A percentile compares a stretch with the other conserved stretches of the same genome.
Evolutionary conservation across 1,139 yeast species (phyloP).

Genomic region (Pichia sp.): DNA sequence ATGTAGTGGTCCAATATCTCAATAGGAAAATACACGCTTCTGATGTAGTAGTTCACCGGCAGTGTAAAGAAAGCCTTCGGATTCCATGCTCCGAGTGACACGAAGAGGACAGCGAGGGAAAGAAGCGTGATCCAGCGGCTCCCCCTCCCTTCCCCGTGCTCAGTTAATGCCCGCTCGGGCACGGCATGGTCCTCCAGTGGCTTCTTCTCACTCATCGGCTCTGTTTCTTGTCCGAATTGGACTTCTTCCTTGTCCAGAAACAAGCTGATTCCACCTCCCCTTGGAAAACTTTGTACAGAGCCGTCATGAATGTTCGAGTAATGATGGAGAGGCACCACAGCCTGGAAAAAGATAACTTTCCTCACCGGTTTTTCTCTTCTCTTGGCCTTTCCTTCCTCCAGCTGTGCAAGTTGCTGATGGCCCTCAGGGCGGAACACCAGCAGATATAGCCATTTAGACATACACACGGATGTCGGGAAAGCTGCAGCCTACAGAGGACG

Average conservation of each 20-base stretch:
- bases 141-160: neutral
- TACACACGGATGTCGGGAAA: slow-evolving; percentile 26
- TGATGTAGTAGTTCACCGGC: slow-evolving; percentile 7
- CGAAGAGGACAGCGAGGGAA: neutral
- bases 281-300: neutral
- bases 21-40: slow-evolving; percentile 15
- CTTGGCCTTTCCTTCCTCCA: neutral
- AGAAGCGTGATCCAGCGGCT: neutral
- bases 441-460: neutral
- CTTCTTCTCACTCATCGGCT: neutral
- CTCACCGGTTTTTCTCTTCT: neutral
- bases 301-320: neutral
- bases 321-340: neutral
- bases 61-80: neutral
- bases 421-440: neutral
- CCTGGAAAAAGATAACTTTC: neutral
- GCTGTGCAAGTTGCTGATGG: too few species aligned
- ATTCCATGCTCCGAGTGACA: neutral
- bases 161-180: neutral
- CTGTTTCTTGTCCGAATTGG: too few species aligned
- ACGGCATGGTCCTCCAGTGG: neutral
- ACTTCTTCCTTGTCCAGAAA: too few species aligned
- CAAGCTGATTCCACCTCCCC: too few species aligned
- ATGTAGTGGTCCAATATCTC: slow-evolving; percentile 22
- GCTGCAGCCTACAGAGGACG: slow-evolving; percentile 29